Conservation (phyloP, 345 rosid genomes). For the Gossypium sturtianum region DNA sequence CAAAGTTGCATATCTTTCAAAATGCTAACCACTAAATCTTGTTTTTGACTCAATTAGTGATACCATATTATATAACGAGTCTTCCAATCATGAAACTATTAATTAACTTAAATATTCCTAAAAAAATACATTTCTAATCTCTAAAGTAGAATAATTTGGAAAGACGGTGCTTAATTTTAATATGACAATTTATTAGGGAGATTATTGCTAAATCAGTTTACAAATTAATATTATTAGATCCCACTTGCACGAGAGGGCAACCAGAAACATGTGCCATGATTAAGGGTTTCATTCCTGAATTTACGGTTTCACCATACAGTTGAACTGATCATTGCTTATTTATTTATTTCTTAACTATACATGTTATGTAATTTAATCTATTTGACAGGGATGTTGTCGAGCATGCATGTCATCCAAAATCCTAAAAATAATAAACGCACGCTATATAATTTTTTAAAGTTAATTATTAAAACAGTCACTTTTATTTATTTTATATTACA, state of each 20-base stretch:
- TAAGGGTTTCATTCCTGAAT: not conserved
- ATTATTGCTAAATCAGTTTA: not conserved
- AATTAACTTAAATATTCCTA: not conserved
- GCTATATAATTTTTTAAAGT: too few species aligned
- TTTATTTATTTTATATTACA: too few species aligned
- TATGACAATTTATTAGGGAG: not conserved
- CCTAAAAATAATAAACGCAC: too few species aligned
- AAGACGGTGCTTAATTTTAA: not conserved
- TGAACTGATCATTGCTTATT: not conserved
- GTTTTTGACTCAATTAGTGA: not conserved
- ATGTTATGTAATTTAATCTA: too few species aligned
- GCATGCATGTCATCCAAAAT: too few species aligned
- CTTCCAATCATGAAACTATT: not conserved
- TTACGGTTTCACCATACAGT: not conserved
- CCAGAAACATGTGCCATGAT: not conserved
- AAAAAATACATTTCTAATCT: not conserved
- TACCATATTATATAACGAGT: not conserved
- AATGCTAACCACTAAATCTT: not conserved
- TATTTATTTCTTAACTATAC: not conserved
- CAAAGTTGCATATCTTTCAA: not conserved
- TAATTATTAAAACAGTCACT: accelerated
- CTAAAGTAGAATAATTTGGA: not conserved
- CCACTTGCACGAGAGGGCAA: not conserved
- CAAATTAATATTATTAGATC: not conserved
- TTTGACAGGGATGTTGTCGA: too few species aligned